phyloP scores from a whole-genome alignment of 805 yeast genomes.

The Cyberlindnera xylosilytica region DNA sequence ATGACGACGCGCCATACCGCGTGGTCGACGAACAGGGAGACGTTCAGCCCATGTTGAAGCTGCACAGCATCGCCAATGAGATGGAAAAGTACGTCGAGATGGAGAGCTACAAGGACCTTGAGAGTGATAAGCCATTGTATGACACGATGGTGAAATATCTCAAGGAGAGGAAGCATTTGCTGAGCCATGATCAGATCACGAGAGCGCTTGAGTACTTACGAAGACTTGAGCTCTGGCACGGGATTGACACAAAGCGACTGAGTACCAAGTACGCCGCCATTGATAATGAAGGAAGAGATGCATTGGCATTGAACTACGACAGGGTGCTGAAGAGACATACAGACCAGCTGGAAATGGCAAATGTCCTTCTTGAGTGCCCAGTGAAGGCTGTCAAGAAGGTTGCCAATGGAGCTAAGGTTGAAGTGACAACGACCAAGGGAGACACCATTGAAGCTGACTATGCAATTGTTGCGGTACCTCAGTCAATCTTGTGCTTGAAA shows the following conservation, averaged over 20 bases:
- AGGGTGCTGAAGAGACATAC: conserved; percentile 45
- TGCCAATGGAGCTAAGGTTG: conserved; percentile 23
- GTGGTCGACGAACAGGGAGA: conserved; percentile 34
- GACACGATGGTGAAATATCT: conserved; percentile 48
- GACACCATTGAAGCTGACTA: conserved; percentile 44
- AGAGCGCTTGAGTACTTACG: conserved; percentile 53
- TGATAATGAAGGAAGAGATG: conserved; percentile 75
- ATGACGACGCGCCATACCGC: conserved; percentile 42
- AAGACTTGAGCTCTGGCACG: conserved; percentile 75
- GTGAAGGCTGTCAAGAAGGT: conserved; percentile 39
- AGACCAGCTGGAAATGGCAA: conserved; percentile 35
- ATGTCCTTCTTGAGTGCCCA: conserved; percentile 39
- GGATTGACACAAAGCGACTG: conserved; percentile 60
- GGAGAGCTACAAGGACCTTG: conserved; percentile 48
- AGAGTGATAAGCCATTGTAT: conserved; percentile 50
- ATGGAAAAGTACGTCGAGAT: conserved; percentile 57
- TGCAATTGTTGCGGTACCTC: conserved; percentile 73
- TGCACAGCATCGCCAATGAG: conserved; percentile 51
- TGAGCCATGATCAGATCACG: conserved; percentile 49
- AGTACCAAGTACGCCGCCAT: conserved; percentile 69
- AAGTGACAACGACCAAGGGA: conserved; percentile 29
- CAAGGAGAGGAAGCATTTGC: conserved; percentile 39
- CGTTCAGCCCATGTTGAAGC: conserved; percentile 27
- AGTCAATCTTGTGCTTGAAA: conserved; percentile 55
- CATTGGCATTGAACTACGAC: conserved; percentile 58